Conservation (phyloP, 345 rosid genomes). For the Noccaea caerulescens region DNA sequence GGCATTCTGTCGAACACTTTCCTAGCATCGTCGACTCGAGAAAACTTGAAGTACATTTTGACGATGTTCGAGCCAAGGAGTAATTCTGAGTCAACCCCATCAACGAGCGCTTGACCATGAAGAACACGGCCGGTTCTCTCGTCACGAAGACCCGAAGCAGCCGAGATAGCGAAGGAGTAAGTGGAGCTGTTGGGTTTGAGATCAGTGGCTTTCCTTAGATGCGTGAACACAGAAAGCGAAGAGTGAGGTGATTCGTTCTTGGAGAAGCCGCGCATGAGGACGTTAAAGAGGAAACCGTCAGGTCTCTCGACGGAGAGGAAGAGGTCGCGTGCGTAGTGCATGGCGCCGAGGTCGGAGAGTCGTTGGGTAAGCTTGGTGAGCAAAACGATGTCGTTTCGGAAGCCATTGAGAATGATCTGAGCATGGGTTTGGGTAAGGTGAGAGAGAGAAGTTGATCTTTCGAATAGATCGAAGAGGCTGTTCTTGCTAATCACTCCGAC, state of each 20-base stretch:
- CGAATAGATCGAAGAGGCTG: conserved; percentile 54
- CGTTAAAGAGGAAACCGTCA: conserved; percentile 76
- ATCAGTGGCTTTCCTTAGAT: conserved; percentile 48
- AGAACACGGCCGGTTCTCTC: conserved; percentile 51
- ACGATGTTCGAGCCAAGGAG: conserved; percentile 66
- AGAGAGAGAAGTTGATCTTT: conserved; percentile 48
- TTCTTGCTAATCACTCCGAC: conserved; percentile 32
- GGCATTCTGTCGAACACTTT: conserved; percentile 71
- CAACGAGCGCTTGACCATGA: conserved; percentile 58
- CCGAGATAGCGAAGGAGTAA: conserved; percentile 58
- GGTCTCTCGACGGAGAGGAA: conserved; percentile 62
- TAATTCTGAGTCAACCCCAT: conserved; percentile 62
- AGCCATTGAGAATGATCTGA: conserved; percentile 60
- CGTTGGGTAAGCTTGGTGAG: conserved; percentile 74
- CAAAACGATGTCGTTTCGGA: conserved; percentile 53
- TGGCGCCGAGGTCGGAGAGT: conserved; percentile 63
- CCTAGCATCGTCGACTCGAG: conserved; percentile 43
- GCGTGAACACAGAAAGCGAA: conserved; percentile 56
- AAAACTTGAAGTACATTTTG: conserved; percentile 58
- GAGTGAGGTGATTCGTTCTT: conserved; percentile 46
- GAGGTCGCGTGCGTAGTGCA: conserved; percentile 55
- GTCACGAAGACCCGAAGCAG: conserved; percentile 51
- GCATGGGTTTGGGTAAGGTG: conserved; percentile 70
- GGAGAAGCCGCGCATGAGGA: conserved; percentile 65
- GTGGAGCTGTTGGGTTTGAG: conserved; percentile 66